phyloP scores from a whole-genome alignment of 768 basidiomycete genomes.

The Dictyophora rubrovolvata region DNA sequence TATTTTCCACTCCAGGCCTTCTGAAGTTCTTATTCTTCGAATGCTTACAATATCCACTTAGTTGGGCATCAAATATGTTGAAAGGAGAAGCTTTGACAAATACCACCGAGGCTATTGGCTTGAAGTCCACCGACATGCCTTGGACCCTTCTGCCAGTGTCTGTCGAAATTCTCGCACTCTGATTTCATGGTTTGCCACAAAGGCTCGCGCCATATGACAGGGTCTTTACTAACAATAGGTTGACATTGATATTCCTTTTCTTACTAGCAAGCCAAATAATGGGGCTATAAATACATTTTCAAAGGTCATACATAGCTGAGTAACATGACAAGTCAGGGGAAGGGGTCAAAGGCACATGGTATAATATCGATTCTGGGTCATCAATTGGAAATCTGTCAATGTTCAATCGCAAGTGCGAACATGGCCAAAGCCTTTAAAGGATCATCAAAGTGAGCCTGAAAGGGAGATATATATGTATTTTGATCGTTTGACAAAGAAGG shows the following conservation, averaged over 20 bases:
- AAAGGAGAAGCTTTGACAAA: neutral
- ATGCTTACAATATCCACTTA: neutral
- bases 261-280: no score
- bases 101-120: neutral
- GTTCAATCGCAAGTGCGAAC: neutral
- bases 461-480: neutral
- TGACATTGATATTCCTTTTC: no score
- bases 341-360: no score
- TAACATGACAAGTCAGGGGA: no score
- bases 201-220: no score
- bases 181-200: no score
- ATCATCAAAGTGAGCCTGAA: slow-evolving; percentile 1
- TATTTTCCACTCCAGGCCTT: neutral
- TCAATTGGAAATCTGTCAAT: neutral
- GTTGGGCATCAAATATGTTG: neutral
- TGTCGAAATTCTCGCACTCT: no score
- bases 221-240: no score
- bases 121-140: neutral
- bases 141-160: no score
- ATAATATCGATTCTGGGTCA: no score
- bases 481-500: neutral
- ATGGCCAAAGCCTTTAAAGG: slow-evolving; percentile 2
- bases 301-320: no score
- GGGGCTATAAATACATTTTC: no score
- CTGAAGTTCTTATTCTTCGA: neutral